Conservation (phyloP, 2,329 filamentous ascomycete species). For the Alternaria novae-zelandiae region DNA sequence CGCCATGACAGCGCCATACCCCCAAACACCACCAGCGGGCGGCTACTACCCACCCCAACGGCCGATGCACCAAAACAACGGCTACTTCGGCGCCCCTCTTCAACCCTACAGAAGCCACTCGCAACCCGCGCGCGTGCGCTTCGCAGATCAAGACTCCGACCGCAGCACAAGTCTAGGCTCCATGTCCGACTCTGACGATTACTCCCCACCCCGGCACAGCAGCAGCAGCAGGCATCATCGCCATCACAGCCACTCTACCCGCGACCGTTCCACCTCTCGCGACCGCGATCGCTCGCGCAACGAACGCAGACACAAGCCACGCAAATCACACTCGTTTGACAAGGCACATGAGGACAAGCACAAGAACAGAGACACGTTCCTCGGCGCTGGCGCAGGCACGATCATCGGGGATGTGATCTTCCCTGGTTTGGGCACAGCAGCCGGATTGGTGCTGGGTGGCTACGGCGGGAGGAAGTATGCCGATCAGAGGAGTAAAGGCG, state of each 20-base stretch:
- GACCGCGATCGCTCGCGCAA: neutral
- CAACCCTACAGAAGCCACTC: conserved; percentile 39
- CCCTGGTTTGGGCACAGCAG: conserved; percentile 51
- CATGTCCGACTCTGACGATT: conserved; percentile 25
- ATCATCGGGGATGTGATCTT: conserved; percentile 54
- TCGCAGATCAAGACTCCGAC: conserved; percentile 33
- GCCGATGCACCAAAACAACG: conserved; percentile 21
- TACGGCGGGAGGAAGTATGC: conserved; percentile 52
- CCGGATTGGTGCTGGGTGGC: conserved; percentile 50
- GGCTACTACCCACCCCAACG: conserved; percentile 16
- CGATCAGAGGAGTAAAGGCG: conserved; percentile 39
- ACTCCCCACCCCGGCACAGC: conserved; percentile 20
- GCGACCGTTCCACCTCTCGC: conserved; percentile 16
- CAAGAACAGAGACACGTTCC: conserved; percentile 49
- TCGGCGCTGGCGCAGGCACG: conserved; percentile 54
- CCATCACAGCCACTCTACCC: conserved; percentile 6
- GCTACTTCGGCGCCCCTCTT: conserved; percentile 34
- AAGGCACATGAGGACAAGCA: conserved; percentile 22
- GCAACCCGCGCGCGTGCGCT: conserved; percentile 42
- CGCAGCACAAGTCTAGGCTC: conserved; percentile 25
- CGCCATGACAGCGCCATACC: conserved; percentile 18
- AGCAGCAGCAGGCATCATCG: conserved; percentile 23
- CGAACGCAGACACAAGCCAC: neutral
- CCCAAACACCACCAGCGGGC: conserved; percentile 28
- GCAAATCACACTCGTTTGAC: conserved; percentile 2